A percentile compares a stretch with the other conserved stretches of the same genome.
Evolutionary conservation across 768 basidiomycete species (phyloP).

Genomic region (Calocera cornea): DNA sequence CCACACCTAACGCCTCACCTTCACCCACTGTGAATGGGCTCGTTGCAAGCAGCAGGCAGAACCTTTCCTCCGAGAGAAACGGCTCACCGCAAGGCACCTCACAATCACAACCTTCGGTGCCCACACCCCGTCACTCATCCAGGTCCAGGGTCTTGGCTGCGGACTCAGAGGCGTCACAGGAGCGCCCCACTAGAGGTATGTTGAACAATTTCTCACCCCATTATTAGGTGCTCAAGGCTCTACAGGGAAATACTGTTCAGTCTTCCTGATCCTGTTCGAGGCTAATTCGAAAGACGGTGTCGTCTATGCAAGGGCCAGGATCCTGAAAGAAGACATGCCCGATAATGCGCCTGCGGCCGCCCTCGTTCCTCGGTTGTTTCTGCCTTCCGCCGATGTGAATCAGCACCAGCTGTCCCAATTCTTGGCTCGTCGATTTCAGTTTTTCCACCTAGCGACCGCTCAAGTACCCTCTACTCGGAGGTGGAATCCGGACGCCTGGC

Average conservation of each 20-base stretch:
- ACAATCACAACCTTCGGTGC: too few species aligned
- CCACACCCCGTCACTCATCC: too few species aligned
- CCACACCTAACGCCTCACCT: too few species aligned
- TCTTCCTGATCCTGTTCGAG: not conserved
- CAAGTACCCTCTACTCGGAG: not conserved
- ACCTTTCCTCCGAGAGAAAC: too few species aligned
- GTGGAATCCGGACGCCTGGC: not conserved
- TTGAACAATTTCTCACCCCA: too few species aligned
- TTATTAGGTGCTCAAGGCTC: too few species aligned
- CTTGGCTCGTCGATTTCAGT: not conserved
- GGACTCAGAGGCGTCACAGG: too few species aligned
- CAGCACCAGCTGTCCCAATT: not conserved
- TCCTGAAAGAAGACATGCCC: not conserved
- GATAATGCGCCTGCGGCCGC: not conserved
- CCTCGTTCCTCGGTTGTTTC: not conserved
- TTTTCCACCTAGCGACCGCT: not conserved
- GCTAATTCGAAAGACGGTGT: not conserved
- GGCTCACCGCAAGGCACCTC: too few species aligned
- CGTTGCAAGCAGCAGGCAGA: too few species aligned
- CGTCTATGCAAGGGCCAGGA: not conserved
- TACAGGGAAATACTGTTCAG: not conserved
- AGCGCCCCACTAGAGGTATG: too few species aligned
- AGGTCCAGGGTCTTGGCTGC: too few species aligned
- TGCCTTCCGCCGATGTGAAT: not conserved
- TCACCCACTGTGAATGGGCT: too few species aligned